Base-by-base conservation (phyloP, 208 protist genomes). In the Trypanosomatidae sp. region DNA sequence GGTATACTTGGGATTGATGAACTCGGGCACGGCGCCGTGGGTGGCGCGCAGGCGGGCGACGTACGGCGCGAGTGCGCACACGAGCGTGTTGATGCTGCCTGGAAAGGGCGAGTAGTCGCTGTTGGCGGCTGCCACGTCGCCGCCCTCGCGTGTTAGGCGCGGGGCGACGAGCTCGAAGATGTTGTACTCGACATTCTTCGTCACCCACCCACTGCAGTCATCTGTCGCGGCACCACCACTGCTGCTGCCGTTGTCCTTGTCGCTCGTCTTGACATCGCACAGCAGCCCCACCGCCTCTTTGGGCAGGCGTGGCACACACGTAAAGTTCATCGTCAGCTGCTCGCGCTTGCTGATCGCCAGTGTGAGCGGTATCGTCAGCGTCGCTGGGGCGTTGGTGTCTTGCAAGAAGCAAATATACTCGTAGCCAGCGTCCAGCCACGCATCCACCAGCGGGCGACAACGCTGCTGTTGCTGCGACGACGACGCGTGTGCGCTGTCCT, bases 1-100 rank as follows among this genome's bases (percentile, higher is more conserved):
- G 6, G 57, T 55, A 55, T 87, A 95, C 49, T 97, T 97, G 19
- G 89, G 88, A 61, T 96, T 96, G 48, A 96, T 92, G 59, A 97
- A 96, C 71, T 97, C 90, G 3, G 88, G 86, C 21, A 96, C 83
- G 2, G 27, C 28, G 18, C 87, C 84, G 39, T 71, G 32, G 22
- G 77, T 85, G 45, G 25, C 37, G 27, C 46, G 56, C 22, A 96
- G 67, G 20, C 66, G 16, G 11, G 39, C 48, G 7, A 40, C 33
- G 57, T 97, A 97, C 6, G 64, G 52, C 0, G 35, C 13, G 11
- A 96, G 49, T 8, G 69, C 53, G 45, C 89, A 63, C 6, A 95
- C 50, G 30, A 97, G 66, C 10, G 77, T 86, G 66, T 97, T 97
- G 64, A 93, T 92, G 56, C 71, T 95, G 4, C 92, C 92, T 0